Percentiles rank a stretch among this genome's conserved stretches.
Conservation (phyloP, 768 basidiomycete genomes). For the Panaeolus papilionaceus region DNA sequence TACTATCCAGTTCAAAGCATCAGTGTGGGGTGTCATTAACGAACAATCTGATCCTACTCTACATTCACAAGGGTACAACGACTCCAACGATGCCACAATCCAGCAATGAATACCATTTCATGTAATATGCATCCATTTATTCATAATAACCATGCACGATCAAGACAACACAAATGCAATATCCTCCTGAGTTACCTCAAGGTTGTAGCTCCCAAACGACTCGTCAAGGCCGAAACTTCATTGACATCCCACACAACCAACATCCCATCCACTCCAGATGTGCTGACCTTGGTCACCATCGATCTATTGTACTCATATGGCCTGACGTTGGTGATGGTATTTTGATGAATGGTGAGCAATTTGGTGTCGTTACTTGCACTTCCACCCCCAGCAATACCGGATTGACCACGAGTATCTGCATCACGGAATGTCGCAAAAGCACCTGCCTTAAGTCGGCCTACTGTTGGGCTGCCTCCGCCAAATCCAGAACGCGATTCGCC, state of each 20-base stretch:
- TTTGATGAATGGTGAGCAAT: slow-evolving; percentile 92
- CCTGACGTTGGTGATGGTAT: slow-evolving; percentile 94
- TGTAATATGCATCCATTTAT: slow-evolving; percentile 18
- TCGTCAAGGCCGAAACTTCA: slow-evolving; percentile 56
- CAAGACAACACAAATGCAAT: not conserved
- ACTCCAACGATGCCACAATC: slow-evolving; percentile 34
- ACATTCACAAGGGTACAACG: slow-evolving; percentile 30
- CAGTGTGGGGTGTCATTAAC: slow-evolving; percentile 93
- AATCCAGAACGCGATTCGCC: slow-evolving; percentile 51
- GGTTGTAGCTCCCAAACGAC: slow-evolving; percentile 56
- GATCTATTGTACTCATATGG: slow-evolving; percentile 69
- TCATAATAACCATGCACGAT: not conserved
- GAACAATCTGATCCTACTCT: slow-evolving; percentile 58
- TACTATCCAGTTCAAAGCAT: slow-evolving; percentile 83
- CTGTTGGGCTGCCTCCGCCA: slow-evolving; percentile 45
- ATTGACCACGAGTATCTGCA: slow-evolving; percentile 82
- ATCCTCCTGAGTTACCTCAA: slow-evolving; percentile 36
- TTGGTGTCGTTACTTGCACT: slow-evolving; percentile 64
- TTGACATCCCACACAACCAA: slow-evolving; percentile 90
- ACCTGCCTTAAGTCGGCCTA: slow-evolving; percentile 87
- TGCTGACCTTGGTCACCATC: slow-evolving; percentile 78
- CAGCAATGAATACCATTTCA: slow-evolving; percentile 23
- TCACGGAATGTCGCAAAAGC: slow-evolving; percentile 95
- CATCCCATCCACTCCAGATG: slow-evolving; percentile 92
- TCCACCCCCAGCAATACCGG: slow-evolving; percentile 34